Evolutionary conservation across 768 basidiomycete species (phyloP).

Genomic region (Crucibulum laeve): DNA sequence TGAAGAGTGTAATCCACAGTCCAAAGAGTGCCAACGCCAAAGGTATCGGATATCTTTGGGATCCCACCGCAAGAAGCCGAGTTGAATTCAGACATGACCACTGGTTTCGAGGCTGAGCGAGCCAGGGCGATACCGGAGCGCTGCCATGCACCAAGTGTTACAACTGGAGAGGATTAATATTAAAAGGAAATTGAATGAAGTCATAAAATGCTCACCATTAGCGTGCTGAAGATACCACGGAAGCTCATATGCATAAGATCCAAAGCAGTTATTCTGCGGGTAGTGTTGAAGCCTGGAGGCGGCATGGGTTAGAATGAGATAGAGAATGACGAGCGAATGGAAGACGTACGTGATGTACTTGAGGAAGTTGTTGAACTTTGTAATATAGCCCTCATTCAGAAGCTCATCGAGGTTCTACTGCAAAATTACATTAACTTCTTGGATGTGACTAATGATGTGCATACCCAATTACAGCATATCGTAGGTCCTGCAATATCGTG

Average conservation of each 20-base stretch:
- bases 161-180: conserved; percentile 19
- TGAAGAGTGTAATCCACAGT: conserved; percentile 49
- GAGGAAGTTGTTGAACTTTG: conserved; percentile 28
- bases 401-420: conserved; percentile 37
- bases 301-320: neutral
- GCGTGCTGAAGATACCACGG: conserved; percentile 43
- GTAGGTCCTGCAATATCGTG: conserved; percentile 45
- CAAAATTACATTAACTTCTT: neutral
- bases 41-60: conserved; percentile 43
- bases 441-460: conserved; percentile 7
- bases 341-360: conserved; percentile 45
- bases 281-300: conserved; percentile 43
- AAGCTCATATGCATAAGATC: conserved; percentile 27
- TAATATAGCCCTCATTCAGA: conserved; percentile 35
- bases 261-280: conserved; percentile 43
- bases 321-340: neutral
- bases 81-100: conserved; percentile 52
- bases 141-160: conserved; percentile 42
- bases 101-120: conserved; percentile 22
- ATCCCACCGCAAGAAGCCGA: conserved; percentile 51
- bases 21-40: conserved; percentile 48
- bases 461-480: conserved; percentile 49
- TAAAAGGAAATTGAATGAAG: conserved; percentile 1
- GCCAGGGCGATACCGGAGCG: conserved; percentile 31
- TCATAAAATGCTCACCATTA: conserved; percentile 27